These are phyloP conservation scores for Lachnellula arida DNA, from an alignment of 2,329 filamentous ascomycete genomes.

Conservation along the genomic window DNA sequence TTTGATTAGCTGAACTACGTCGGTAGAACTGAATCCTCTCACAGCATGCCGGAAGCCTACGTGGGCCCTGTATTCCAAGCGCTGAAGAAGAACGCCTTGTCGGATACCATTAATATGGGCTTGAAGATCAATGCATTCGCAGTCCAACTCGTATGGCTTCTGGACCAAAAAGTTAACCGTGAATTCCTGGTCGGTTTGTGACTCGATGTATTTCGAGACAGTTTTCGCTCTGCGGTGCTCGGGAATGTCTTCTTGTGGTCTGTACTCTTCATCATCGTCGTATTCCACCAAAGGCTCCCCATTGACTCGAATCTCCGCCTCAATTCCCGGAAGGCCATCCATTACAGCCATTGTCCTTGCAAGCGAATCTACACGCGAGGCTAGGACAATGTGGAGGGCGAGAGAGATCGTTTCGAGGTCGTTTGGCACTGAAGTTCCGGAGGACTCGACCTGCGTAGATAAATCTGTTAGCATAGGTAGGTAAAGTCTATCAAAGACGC, in stretches of 20 bases:
- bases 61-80: too few relatives aligned
- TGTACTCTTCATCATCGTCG: not conserved
- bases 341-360: slow-evolving; percentile 1
- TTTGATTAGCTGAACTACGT: not conserved
- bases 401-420: too few relatives aligned
- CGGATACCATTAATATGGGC: not conserved
- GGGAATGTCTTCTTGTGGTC: not conserved
- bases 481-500: too few relatives aligned
- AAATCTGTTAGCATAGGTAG: too few relatives aligned
- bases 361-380: too few relatives aligned
- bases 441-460: too few relatives aligned
- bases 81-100: too few relatives aligned
- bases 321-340: not conserved
- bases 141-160: not conserved
- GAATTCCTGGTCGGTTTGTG: slow-evolving; percentile 1
- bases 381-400: too few relatives aligned
- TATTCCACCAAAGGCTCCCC: not conserved
- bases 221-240: not conserved
- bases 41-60: too few relatives aligned
- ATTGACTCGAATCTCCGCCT: not conserved
- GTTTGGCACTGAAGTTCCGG: too few relatives aligned
- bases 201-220: slow-evolving; percentile 1
- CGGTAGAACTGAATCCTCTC: too few relatives aligned
- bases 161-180: not conserved
- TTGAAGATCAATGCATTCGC: not conserved